Percentiles rank a stretch among this genome's conserved stretches.
These are phyloP conservation scores for Diphasiastrum complanatum DNA, from an alignment of 83 land plant genomes.

Conservation along the genomic window DNA sequence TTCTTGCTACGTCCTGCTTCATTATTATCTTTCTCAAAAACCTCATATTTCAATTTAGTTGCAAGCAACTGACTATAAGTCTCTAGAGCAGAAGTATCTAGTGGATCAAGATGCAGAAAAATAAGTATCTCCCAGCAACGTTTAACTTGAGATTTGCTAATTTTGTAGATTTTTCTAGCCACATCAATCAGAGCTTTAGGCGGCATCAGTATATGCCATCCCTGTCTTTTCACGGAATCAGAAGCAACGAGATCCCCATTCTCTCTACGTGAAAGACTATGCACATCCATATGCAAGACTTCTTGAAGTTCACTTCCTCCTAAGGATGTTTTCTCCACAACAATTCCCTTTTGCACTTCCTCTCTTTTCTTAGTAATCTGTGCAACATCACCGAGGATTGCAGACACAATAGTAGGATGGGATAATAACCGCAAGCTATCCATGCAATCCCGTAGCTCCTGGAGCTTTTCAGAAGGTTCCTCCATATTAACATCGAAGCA, in stretches of 20 bases:
- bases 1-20: slow-evolving; percentile 43
- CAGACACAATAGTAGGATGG: slow-evolving; percentile 36
- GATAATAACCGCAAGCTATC: slow-evolving; percentile 53
- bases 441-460: slow-evolving; percentile 62
- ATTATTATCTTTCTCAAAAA: slow-evolving; percentile 47
- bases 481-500: slow-evolving; percentile 75
- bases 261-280: no score
- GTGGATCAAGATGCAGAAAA: slow-evolving; percentile 49
- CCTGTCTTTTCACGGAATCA: not conserved
- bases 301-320: no score
- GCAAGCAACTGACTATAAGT: slow-evolving; percentile 43
- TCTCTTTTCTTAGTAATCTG: slow-evolving; percentile 10
- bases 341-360: no score
- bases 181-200: slow-evolving; percentile 39
- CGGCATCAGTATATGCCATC: slow-evolving; percentile 37
- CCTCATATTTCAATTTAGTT: slow-evolving; percentile 43
- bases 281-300: no score
- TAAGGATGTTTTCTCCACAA: no score
- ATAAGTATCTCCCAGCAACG: slow-evolving; percentile 84
- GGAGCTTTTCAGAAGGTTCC: slow-evolving; percentile 74
- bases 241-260: no score
- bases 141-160: slow-evolving; percentile 73
- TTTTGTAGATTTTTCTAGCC: slow-evolving; percentile 54
- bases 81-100: slow-evolving; percentile 34
- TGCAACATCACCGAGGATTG: slow-evolving; percentile 31